These are phyloP conservation scores for Phytopythium kandeliae DNA, from an alignment of 352 stramenopile genomes.

Conservation along the genomic window DNA sequence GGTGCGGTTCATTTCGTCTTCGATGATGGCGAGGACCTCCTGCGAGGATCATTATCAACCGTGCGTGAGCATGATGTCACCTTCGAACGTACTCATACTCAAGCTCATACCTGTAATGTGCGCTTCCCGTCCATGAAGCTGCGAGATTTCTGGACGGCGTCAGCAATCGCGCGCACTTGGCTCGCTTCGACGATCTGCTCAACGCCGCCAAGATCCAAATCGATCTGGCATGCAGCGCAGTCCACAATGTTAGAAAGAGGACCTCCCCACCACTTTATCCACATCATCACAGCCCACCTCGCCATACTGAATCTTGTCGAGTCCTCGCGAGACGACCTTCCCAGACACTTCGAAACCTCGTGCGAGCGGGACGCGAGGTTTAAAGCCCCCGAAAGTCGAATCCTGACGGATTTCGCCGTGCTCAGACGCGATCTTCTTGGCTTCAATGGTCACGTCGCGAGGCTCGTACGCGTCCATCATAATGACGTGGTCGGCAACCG, in stretches of 20 bases:
- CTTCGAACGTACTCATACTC: neutral
- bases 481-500: constrained; percentile 93
- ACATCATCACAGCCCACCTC: constrained; percentile 31
- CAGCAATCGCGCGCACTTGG: constrained; percentile 80
- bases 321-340: constrained; percentile 72
- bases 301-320: constrained; percentile 81
- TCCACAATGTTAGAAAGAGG: neutral
- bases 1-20: constrained; percentile 56
- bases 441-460: constrained; percentile 87
- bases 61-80: neutral
- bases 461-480: constrained; percentile 96
- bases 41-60: constrained; percentile 8
- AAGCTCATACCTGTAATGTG: constrained; percentile 31
- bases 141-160: constrained; percentile 48
- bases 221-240: constrained; percentile 29
- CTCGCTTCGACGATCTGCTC: constrained; percentile 89
- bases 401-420: constrained; percentile 52
- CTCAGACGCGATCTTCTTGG: constrained; percentile 88
- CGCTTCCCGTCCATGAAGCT: constrained; percentile 61
- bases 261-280: neutral
- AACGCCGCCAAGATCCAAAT: constrained; percentile 79
- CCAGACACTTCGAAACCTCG: constrained; percentile 56
- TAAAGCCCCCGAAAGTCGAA: constrained; percentile 40
- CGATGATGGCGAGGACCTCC: constrained; percentile 60
- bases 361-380: constrained; percentile 40